Evolutionary conservation across 192 early-diverging fungal genomes (phyloP).

Genomic region (Entophlyctis luteolus): DNA sequence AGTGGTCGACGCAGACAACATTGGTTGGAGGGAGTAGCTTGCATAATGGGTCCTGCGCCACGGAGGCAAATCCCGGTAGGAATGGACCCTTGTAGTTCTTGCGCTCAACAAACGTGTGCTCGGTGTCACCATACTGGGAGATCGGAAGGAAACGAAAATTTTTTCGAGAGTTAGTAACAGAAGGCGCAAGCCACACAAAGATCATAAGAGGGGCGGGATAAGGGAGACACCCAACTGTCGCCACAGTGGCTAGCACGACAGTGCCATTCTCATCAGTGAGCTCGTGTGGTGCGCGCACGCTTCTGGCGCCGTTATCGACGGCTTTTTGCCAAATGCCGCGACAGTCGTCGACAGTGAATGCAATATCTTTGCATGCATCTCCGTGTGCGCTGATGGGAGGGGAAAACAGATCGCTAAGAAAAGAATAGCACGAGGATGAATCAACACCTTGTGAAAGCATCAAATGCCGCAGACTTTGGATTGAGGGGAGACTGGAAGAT

Average conservation of each 20-base stretch:
- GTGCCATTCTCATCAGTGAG: conserved; percentile 73
- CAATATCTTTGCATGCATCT: conserved; percentile 93
- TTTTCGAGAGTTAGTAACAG: not conserved
- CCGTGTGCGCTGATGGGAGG: conserved; percentile 63
- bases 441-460: conserved; percentile 30
- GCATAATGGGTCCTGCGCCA: conserved; percentile 35
- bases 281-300: conserved; percentile 74
- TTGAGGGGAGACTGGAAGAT: conserved; percentile 89
- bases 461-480: conserved; percentile 66
- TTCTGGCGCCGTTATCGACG: conserved; percentile 78
- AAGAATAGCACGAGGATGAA: not conserved
- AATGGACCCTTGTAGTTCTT: conserved; percentile 78
- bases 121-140: conserved; percentile 86
- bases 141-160: not conserved
- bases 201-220: not conserved
- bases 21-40: conserved; percentile 56
- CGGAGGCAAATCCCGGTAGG: conserved; percentile 69
- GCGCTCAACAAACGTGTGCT: conserved; percentile 91
- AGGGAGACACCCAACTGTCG: conserved; percentile 48
- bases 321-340: conserved; percentile 76
- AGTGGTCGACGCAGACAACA: conserved; percentile 81
- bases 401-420: not conserved
- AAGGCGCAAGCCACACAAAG: not conserved
- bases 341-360: conserved; percentile 84
- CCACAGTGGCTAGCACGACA: conserved; percentile 88